phyloP scores from a whole-genome alignment of 805 yeast species.

The Spathaspora passalidarum region DNA sequence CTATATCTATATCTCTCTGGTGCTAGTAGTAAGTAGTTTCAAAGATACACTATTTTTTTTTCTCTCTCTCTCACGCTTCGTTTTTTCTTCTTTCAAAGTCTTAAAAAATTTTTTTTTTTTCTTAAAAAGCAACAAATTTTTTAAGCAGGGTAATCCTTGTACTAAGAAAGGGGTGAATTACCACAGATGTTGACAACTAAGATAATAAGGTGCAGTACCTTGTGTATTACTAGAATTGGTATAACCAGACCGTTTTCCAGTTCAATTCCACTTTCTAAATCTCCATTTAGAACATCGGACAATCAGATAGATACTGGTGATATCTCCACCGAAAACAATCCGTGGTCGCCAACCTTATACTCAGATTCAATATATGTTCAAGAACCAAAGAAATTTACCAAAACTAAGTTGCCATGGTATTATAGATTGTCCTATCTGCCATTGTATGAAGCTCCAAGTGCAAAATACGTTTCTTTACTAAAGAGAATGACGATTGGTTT shows the following conservation, averaged over 20 bases:
- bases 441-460: conserved; percentile 61
- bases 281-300: conserved; percentile 23
- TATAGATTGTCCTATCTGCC: conserved; percentile 59
- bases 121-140: too few species aligned
- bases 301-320: conserved; percentile 41
- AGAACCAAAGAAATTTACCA: conserved; percentile 37
- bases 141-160: neutral
- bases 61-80: neutral
- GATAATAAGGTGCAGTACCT: too few species aligned
- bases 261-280: conserved; percentile 7
- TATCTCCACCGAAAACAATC: conserved; percentile 38
- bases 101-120: neutral
- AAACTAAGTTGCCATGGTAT: conserved; percentile 49
- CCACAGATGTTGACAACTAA: too few species aligned
- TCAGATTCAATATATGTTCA: conserved; percentile 44
- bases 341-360: conserved; percentile 44
- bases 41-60: neutral
- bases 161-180: neutral
- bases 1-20: neutral
- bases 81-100: neutral
- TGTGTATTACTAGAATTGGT: neutral
- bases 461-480: conserved; percentile 58
- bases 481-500: conserved; percentile 63
- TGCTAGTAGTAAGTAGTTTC: too few species aligned
- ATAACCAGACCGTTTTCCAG: neutral